Base-by-base conservation (phyloP, 495 filamentous ascomycete genomes). In the Penicillium fimorum region DNA sequence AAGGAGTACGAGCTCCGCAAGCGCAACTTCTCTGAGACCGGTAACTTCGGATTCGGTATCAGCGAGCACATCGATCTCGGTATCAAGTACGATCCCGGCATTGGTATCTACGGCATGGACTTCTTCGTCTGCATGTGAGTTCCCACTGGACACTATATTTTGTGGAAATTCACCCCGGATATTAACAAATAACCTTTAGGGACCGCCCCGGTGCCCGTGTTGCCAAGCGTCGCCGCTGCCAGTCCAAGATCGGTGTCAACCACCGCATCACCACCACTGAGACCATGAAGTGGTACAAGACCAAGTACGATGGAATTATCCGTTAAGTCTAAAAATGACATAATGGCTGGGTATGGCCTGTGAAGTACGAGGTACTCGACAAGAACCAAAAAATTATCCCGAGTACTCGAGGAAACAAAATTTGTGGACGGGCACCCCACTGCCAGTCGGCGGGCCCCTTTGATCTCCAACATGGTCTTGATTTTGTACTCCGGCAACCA, bases 81-180 rank as follows among this genome's bases (percentile, higher is more conserved):
- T 69, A 97, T 99, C 88, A 99, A 99, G 87, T 98, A 98, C 82
- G 94, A 98, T 86, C 94, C 94, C 57, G 90, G 84, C 55, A 97
- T 97, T 67, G 93, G 93, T 84, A 97, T 99, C 80, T 99, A 99
- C 84, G 95, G 95, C 79, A 99, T 99, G 95, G 95, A 99, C 84
- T 99, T 99, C 85, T 99, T 96, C 88, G 91, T 87, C 89, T 97
- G 93, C 90, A 99, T 99, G 95, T 87, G 68, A 80, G 84, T 60
- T 44, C 24, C 4, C 41, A 32, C 45, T 5, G 9, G n/a, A 13
- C 24, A n/a, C 12, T 10, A 18, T 1, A 20, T 20, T 20, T 18
- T 15, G 15, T 5, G 4, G 8, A 7, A 18, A n/a, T 27, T 24
- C n/a, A 24, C 24, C 35, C 15, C 38, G 47, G 30, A 38, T 24